Conservation (phyloP, 2,329 filamentous ascomycete genomes). For the Ceratocystis huliohia region DNA sequence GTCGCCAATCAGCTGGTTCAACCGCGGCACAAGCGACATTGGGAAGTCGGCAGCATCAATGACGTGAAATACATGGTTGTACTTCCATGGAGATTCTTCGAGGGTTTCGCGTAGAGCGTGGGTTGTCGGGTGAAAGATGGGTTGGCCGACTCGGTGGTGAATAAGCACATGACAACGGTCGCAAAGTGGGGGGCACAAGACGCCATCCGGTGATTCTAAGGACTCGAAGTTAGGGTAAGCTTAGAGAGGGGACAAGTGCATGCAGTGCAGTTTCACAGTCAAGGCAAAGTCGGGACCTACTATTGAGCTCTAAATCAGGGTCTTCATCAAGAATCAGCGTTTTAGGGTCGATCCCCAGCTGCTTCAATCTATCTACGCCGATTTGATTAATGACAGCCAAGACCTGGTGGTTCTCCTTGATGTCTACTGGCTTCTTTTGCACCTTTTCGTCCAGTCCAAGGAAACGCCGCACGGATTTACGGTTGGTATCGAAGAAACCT, state of each 20-base stretch:
- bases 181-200: slow-evolving; percentile 50
- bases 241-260: not conserved
- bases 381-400: slow-evolving; percentile 25
- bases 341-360: slow-evolving; percentile 36
- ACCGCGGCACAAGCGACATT: slow-evolving; percentile 72
- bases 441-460: slow-evolving; percentile 29
- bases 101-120: slow-evolving; percentile 74
- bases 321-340: slow-evolving; percentile 16
- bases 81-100: slow-evolving; percentile 72
- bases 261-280: not conserved
- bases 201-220: slow-evolving; percentile 15
- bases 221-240: not conserved
- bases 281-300: slow-evolving; percentile 3
- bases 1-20: slow-evolving; percentile 57
- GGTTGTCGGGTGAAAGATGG: slow-evolving; percentile 70
- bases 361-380: slow-evolving; percentile 32
- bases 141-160: slow-evolving; percentile 56
- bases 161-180: slow-evolving; percentile 74
- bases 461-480: slow-evolving; percentile 41
- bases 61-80: slow-evolving; percentile 92
- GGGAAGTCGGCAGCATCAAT: slow-evolving; percentile 94
- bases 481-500: slow-evolving; percentile 43
- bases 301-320: slow-evolving; percentile 16
- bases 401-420: slow-evolving; percentile 28
- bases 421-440: slow-evolving; percentile 37